These are phyloP conservation scores for Penicillium lividum DNA, from an alignment of 495 filamentous ascomycete genomes.

Conservation along the genomic window DNA sequence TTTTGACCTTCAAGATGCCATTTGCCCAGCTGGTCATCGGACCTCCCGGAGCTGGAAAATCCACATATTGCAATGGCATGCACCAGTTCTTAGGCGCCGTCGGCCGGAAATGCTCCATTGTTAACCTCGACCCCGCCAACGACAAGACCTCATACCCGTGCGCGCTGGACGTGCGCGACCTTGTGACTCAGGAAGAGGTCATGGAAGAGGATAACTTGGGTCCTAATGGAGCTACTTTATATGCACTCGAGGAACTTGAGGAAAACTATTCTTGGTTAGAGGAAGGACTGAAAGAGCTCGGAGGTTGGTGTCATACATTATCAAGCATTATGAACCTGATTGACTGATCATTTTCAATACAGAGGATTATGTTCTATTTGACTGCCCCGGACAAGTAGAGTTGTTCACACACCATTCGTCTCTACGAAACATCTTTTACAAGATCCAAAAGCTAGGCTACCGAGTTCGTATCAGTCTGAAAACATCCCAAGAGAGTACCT, in stretches of 20 bases:
- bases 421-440: constrained; percentile 85
- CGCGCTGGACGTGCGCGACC: constrained; percentile 85
- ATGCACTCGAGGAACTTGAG: constrained; percentile 94
- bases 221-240: constrained; percentile 88
- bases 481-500: not conserved
- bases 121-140: constrained; percentile 97
- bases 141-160: constrained; percentile 66
- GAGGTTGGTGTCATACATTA: constrained; percentile 42
- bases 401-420: constrained; percentile 92
- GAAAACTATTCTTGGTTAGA: constrained; percentile 90
- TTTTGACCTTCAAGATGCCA: constrained; percentile 43
- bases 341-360: constrained; percentile 2
- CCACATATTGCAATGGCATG: constrained; percentile 98
- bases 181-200: constrained; percentile 88
- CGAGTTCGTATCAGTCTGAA: constrained; percentile 59
- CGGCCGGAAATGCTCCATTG: constrained; percentile 87
- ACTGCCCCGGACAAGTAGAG: constrained; percentile 96
- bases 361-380: constrained; percentile 94
- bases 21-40: constrained; percentile 83
- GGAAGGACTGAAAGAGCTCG: constrained; percentile 70
- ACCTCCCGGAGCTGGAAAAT: constrained; percentile 91
- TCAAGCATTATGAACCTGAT: not conserved
- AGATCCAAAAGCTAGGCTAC: constrained; percentile 87
- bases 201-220: constrained; percentile 92
- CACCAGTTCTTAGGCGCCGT: constrained; percentile 96